phyloP scores from a whole-genome alignment of 768 basidiomycete species.

The Mycena kentingensis region DNA sequence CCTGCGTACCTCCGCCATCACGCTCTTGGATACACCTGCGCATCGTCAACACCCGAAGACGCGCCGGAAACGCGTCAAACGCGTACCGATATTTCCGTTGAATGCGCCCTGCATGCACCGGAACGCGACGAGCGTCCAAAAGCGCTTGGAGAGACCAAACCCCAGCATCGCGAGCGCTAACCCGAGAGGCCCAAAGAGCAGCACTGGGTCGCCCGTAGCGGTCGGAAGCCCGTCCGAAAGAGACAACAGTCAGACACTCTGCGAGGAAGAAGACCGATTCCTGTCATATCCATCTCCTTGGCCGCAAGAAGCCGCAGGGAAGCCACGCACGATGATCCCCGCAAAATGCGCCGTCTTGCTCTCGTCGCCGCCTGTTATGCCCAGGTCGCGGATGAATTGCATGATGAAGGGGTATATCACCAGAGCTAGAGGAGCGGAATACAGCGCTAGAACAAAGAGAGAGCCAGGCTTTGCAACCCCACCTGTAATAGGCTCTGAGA shows the following conservation, averaged over 20 bases:
- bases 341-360: constrained; percentile 43
- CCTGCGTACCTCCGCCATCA: constrained; percentile 23
- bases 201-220: constrained; percentile 18
- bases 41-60: neutral
- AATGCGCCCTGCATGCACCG: constrained; percentile 36
- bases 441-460: neutral
- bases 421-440: constrained; percentile 29
- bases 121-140: constrained; percentile 32
- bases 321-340: constrained; percentile 38
- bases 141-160: constrained; percentile 36
- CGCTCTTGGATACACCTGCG: constrained; percentile 25
- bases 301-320: neutral
- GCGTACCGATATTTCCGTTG: constrained; percentile 43
- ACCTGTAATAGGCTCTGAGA: constrained; percentile 44
- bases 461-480: constrained; percentile 7
- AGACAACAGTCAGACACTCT: constrained; percentile 26
- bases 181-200: constrained; percentile 36
- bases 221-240: constrained; percentile 32
- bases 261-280: constrained; percentile 33
- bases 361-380: constrained; percentile 45
- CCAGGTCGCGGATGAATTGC: constrained; percentile 47
- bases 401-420: constrained; percentile 52
- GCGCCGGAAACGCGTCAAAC: neutral
- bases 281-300: constrained; percentile 10
- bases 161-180: constrained; percentile 32